Evolutionary conservation across 179 eudicot genomes (phyloP), one percentile per base, ranked within the genome.

Genomic region (Camellia oleifera): DNA sequence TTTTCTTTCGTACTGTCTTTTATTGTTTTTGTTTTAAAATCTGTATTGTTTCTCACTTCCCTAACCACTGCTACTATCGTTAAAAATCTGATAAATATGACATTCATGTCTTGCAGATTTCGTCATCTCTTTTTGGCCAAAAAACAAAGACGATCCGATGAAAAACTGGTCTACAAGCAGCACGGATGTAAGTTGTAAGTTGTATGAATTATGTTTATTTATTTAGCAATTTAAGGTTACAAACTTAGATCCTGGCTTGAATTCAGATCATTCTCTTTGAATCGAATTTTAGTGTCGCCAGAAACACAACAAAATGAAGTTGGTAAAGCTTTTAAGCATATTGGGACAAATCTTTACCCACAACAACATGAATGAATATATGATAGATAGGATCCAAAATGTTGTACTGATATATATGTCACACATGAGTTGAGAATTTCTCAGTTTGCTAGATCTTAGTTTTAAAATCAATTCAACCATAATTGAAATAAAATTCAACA

Each of bases 121-220:
- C 88, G 45, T 17, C 82, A 57, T 77, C 74, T 32, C 72, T 80
- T 10, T 85, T 85, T 75, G 88, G 85, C 1, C 80, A 80, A 77
- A 85, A 40, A 58, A 58, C 40, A 32, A 32, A 32, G 40, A 9
- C 72, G 83, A 74, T 52, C 81, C 61, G 48, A 77, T 11, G 44
- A 82, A 45, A 64, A 77, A 44, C 45, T n/a, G 58, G 65, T 79
- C 79, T 14, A 20, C 58, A 14, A 9, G 77, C 32, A 76, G 60
- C 40, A 32, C 40, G 9, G 42, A 77, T 67, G 85, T 82, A 80
- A 77, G 83, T 80, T 72, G n/a, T 26, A 26, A 26, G 32, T 20
- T 20, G 23, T 20, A 57, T 57, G 17, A 57, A 12, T 40, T 32
- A 32, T 12, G 46, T 66, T 5, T 63, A 63, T 2, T 18, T 66